Evolutionary conservation across 2,329 filamentous ascomycete genomes (phyloP), one percentile per base, ranked within the genome.

Genomic region (Ophiosphaerella korrae): DNA sequence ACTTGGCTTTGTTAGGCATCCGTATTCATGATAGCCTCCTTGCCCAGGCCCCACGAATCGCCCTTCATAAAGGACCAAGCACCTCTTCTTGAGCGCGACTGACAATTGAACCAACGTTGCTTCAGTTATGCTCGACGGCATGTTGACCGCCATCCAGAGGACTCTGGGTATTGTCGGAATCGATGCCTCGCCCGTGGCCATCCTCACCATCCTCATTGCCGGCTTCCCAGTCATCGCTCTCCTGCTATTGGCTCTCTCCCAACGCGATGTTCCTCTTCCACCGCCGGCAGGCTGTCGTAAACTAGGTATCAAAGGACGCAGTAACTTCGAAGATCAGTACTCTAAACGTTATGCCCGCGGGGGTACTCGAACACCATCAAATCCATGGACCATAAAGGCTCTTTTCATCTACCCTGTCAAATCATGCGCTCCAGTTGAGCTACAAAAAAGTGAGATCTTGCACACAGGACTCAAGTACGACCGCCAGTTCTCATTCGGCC

Each of bases 371-470:
- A 60, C 62, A 2, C 53, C 60, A 12, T 51, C 57, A 4, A 67
- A 68, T 24, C 57, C 62, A 26, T 70, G 66, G 75, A 78, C 46
- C 60, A 75, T 88, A 41, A 87, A 90, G 71, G 89, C 88, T 48
- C 78, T 96, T 44, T 87, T 86, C 75, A 82, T 92, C 52, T 93
- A 94, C 71, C 92, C 92, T 1, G 76, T 96, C 71, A 93, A 95
- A 75, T 90, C 88, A 49, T 96, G 91, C 71, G 79, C 78, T 48
- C 89, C 88, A 24, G 85, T 96, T 47, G 90, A 94, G 74, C 74
- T 96, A 40, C 75, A 82, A 44, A 76, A 80, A 53, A 84, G 83
- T 52, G 82, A 84, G 46, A 80, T 94, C 13, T 74, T 90, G 39
- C 77, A 84, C 5, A 84, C 84, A 2, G 91, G 92, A 2, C 47